Conservation (phyloP, 1,139 yeast genomes). For the Yamadazyma diospyri region DNA sequence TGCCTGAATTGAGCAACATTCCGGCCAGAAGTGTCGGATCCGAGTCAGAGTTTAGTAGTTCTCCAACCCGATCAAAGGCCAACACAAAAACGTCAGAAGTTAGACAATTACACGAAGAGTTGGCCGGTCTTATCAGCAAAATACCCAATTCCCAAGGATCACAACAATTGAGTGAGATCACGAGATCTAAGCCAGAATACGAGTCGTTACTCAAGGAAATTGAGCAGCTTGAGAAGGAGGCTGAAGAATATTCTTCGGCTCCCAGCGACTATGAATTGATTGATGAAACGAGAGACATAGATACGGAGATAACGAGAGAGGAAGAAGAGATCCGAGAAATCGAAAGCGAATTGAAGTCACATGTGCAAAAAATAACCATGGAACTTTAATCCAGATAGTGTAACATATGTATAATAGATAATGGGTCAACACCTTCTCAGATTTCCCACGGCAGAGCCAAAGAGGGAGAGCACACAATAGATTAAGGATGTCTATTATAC, state of each 20-base stretch:
- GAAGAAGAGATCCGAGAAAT: slow-evolving; percentile 32
- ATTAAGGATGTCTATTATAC: slow-evolving; percentile 10
- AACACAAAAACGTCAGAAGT: slow-evolving; percentile 5
- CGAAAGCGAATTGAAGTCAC: slow-evolving; percentile 24
- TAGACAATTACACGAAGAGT: slow-evolving; percentile 10
- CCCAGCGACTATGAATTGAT: slow-evolving; percentile 26
- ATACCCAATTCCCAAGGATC: slow-evolving; percentile 27
- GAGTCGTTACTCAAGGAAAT: slow-evolving; percentile 23
- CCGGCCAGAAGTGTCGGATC: slow-evolving; percentile 3
- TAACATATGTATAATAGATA: neutral
- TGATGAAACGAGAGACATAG: slow-evolving; percentile 18
- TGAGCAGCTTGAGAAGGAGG: slow-evolving; percentile 22
- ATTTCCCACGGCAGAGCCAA: no score
- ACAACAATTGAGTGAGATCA: slow-evolving; percentile 20
- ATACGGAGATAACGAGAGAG: slow-evolving; percentile 29
- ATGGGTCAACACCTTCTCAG: neutral
- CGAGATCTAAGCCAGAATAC: slow-evolving; percentile 21
- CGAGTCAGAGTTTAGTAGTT: slow-evolving; percentile 10
- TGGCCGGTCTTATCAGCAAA: slow-evolving; percentile 12
- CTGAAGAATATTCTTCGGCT: slow-evolving; percentile 24
- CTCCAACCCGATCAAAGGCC: slow-evolving; percentile 10
- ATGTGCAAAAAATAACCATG: neutral
- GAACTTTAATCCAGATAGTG: neutral
- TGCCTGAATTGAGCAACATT: slow-evolving; percentile 17
- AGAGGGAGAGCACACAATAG: no score